These are phyloP conservation scores for Cercospora nicotianae DNA, from an alignment of 2,329 filamentous ascomycete genomes.

Conservation along the genomic window DNA sequence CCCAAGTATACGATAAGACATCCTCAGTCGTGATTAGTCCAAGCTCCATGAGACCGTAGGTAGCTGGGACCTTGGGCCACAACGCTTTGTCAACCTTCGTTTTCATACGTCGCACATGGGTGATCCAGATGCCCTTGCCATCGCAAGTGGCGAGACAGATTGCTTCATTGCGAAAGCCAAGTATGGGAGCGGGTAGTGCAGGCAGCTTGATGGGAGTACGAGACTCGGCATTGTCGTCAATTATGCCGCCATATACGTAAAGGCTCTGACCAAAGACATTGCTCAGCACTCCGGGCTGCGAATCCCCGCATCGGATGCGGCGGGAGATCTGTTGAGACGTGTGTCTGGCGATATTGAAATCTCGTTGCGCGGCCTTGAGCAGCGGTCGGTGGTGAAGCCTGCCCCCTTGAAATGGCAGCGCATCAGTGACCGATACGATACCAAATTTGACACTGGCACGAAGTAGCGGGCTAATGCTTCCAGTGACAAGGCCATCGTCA, in stretches of 20 bases:
- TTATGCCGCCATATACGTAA: slow-evolving; percentile 46
- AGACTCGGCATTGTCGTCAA: slow-evolving; percentile 38
- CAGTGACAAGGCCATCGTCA: neutral
- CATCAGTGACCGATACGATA: slow-evolving; percentile 38
- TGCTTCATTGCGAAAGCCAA: slow-evolving; percentile 40
- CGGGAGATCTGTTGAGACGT: slow-evolving; percentile 44
- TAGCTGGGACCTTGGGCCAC: slow-evolving; percentile 47
- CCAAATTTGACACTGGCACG: slow-evolving; percentile 33
- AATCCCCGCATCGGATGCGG: slow-evolving; percentile 46
- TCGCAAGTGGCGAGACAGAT: slow-evolving; percentile 44
- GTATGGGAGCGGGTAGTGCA: slow-evolving; percentile 34
- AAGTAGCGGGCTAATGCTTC: slow-evolving; percentile 30
- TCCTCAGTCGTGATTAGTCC: slow-evolving; percentile 35
- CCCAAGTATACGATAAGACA: slow-evolving; percentile 23
- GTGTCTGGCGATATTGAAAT: slow-evolving; percentile 42
- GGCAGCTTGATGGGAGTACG: slow-evolving; percentile 15
- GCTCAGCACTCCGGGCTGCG: slow-evolving; percentile 46
- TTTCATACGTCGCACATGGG: slow-evolving; percentile 44
- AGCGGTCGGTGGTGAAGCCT: slow-evolving; percentile 42
- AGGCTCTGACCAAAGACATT: slow-evolving; percentile 41
- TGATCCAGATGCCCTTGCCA: slow-evolving; percentile 46
- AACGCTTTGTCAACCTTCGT: slow-evolving; percentile 41
- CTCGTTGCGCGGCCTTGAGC: slow-evolving; percentile 43
- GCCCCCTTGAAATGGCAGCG: slow-evolving; percentile 44
- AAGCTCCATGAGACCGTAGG: slow-evolving; percentile 39